Evolutionary conservation across 1,139 yeast species (phyloP).

Genomic region (Hansenula lynferdii): DNA sequence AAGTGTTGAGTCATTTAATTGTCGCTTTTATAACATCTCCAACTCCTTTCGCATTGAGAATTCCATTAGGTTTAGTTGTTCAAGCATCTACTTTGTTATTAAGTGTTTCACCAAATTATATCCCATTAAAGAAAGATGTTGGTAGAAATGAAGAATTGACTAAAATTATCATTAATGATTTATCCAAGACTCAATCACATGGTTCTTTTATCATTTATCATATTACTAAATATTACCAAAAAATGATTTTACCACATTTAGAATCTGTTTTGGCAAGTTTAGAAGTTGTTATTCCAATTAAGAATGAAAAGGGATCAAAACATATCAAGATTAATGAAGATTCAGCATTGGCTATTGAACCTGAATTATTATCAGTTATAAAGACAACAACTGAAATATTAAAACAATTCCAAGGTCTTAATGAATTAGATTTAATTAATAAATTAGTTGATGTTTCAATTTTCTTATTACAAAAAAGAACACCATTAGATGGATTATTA

Average conservation of each 20-base stretch:
- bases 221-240: conserved; percentile 38
- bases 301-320: conserved; percentile 16
- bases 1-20: conserved; percentile 40
- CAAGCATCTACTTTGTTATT: conserved; percentile 45
- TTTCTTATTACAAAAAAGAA: conserved; percentile 25
- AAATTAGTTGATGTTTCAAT: conserved; percentile 31
- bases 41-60: conserved; percentile 41
- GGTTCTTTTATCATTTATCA: conserved; percentile 38
- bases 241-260: conserved; percentile 44
- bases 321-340: conserved; percentile 17
- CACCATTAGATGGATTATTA: conserved; percentile 24
- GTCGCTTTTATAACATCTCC: conserved; percentile 39
- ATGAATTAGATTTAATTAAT: conserved; percentile 27
- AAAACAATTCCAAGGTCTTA: conserved; percentile 27
- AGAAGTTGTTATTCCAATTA: conserved; percentile 50
- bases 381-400: conserved; percentile 22
- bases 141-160: conserved; percentile 44
- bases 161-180: conserved; percentile 35
- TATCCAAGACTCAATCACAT: conserved; percentile 38
- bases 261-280: conserved; percentile 42
- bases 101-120: conserved; percentile 48
- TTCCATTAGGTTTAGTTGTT: conserved; percentile 55
- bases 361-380: conserved; percentile 16
- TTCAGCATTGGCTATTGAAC: conserved; percentile 23
- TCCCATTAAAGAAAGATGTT: conserved; percentile 53